These are phyloP conservation scores for Colletotrichum tanaceti DNA, from an alignment of 2,329 filamentous ascomycete genomes.

Conservation along the genomic window DNA sequence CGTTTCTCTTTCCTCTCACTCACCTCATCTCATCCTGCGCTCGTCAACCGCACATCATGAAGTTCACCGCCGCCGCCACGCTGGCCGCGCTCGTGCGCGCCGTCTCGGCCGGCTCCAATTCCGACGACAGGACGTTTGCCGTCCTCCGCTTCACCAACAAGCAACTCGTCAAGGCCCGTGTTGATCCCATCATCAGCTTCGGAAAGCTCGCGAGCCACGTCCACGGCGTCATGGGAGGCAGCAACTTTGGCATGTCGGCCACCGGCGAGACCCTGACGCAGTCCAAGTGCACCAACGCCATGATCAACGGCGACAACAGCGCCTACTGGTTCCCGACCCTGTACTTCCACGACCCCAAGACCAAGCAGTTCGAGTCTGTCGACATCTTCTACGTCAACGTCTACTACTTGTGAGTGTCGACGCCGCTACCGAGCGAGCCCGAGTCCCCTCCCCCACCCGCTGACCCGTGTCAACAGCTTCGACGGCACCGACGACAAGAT, in stretches of 20 bases:
- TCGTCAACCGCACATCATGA: conserved; percentile 48
- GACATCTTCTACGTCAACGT: conserved; percentile 78
- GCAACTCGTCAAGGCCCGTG: conserved; percentile 69
- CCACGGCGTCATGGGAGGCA: conserved; percentile 78
- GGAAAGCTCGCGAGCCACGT: conserved; percentile 70
- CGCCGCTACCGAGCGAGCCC: neutral
- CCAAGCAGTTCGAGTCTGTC: conserved; percentile 73
- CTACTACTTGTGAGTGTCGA: conserved; percentile 74
- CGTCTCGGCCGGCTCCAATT: conserved; percentile 53
- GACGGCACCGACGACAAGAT: conserved; percentile 73
- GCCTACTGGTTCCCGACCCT: conserved; percentile 83
- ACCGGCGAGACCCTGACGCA: conserved; percentile 68
- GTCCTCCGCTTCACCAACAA: conserved; percentile 78
- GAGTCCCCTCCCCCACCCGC: neutral
- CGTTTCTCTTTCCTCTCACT: neutral
- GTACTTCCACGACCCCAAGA: conserved; percentile 73
- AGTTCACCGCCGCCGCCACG: conserved; percentile 48
- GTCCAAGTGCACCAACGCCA: conserved; percentile 78
- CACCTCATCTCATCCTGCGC: neutral
- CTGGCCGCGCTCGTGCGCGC: conserved; percentile 54
- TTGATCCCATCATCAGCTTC: conserved; percentile 76
- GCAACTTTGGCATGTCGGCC: conserved; percentile 72
- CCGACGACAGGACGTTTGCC: conserved; percentile 66
- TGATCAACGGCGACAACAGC: conserved; percentile 74
- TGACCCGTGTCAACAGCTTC: conserved; percentile 58